Conservation (phyloP, 495 filamentous ascomycete species). For the Xylaria venustula region DNA sequence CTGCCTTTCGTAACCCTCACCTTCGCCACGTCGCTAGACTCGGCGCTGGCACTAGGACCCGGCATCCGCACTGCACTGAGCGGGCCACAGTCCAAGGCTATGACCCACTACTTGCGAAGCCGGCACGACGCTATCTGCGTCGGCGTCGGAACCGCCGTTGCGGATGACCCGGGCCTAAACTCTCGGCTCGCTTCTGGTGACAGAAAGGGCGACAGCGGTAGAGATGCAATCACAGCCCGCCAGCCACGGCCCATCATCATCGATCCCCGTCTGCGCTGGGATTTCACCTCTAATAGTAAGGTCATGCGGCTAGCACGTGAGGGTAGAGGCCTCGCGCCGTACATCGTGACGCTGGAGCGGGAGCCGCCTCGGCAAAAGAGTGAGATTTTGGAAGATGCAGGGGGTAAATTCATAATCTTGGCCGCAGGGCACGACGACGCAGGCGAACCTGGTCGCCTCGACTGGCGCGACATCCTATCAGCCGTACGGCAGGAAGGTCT, state of each 20-base stretch:
- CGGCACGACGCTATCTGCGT: constrained; percentile 82
- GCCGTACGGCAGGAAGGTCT: constrained; percentile 59
- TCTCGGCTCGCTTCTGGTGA: constrained; percentile 55
- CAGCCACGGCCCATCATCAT: constrained; percentile 80
- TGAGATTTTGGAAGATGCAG: constrained; percentile 31
- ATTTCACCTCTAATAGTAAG: constrained; percentile 54
- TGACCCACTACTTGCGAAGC: constrained; percentile 87
- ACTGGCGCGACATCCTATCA: constrained; percentile 63
- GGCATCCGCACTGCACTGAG: constrained; percentile 78
- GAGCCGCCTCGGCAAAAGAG: constrained; percentile 22
- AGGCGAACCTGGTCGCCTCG: constrained; percentile 24
- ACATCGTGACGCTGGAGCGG: constrained; percentile 54
- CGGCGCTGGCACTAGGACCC: constrained; percentile 68
- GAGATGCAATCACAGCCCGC: constrained; percentile 19
- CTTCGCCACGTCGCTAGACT: constrained; percentile 88
- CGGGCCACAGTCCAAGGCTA: constrained; percentile 75
- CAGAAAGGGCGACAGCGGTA: neutral
- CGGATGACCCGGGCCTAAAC: constrained; percentile 84
- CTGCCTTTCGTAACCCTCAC: constrained; percentile 64
- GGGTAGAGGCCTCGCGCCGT: constrained; percentile 70
- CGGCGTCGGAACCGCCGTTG: constrained; percentile 77
- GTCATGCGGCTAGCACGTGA: constrained; percentile 62
- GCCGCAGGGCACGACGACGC: neutral
- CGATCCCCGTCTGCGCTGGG: constrained; percentile 72
- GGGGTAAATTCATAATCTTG: constrained; percentile 39